phyloP scores from a whole-genome alignment of 371 early-diverging fungal genomes.

The Mucor saturninus region DNA sequence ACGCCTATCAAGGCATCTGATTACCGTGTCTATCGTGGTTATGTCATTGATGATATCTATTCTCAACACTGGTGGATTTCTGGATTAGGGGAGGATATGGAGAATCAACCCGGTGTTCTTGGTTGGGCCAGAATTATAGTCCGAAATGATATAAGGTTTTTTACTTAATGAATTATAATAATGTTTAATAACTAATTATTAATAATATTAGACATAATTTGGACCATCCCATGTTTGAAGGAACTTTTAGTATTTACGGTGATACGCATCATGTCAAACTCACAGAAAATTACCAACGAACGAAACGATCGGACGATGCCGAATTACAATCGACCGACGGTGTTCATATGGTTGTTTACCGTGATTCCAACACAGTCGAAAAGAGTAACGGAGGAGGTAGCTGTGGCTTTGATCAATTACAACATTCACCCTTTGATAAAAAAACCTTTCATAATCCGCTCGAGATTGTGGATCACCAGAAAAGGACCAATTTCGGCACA shows the following conservation, averaged over 20 bases:
- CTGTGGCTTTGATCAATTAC: slow-evolving; percentile 43
- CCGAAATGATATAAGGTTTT: slow-evolving; percentile 54
- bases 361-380: slow-evolving; percentile 64
- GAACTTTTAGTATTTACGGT: slow-evolving; percentile 62
- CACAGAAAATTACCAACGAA: slow-evolving; percentile 57
- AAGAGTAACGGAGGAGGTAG: background rate
- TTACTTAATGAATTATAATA: background rate
- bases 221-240: slow-evolving; percentile 63
- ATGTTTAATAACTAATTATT: background rate
- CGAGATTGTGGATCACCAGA: background rate
- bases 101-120: slow-evolving; percentile 42
- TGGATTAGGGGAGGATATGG: slow-evolving; percentile 37
- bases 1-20: slow-evolving; percentile 33
- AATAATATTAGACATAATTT: slow-evolving; percentile 27
- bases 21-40: slow-evolving; percentile 46
- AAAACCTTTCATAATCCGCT: slow-evolving; percentile 7
- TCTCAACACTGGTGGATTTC: slow-evolving; percentile 44
- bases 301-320: slow-evolving; percentile 69
- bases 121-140: slow-evolving; percentile 79
- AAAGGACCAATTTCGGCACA: slow-evolving; percentile 4
- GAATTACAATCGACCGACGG: slow-evolving; percentile 8
- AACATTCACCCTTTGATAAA: background rate
- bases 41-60: slow-evolving; percentile 35
- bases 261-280: slow-evolving; percentile 72
- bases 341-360: slow-evolving; percentile 65